Conservation (phyloP, 2,329 filamentous ascomycete species). For the Arthrobotrys sphaeroides region DNA sequence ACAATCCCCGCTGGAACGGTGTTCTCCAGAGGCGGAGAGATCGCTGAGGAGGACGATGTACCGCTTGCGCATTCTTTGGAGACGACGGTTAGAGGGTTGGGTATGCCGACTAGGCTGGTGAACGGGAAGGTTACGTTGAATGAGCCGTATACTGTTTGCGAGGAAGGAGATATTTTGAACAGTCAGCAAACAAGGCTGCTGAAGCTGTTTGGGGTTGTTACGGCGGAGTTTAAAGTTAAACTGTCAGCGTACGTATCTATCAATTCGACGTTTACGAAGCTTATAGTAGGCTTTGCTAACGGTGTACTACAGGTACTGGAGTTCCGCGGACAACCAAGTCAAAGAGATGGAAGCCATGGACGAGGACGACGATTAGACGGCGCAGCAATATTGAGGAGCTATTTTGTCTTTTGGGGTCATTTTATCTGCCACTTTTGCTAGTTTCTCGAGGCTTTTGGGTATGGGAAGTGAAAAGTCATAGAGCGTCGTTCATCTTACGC, state of each 20-base stretch:
- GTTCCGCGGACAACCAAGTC: slow-evolving; percentile 22
- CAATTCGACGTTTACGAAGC: not conserved
- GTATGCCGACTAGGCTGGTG: slow-evolving; percentile 86
- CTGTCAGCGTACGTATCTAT: slow-evolving; percentile 72
- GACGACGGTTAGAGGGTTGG: slow-evolving; percentile 86
- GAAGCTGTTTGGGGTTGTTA: slow-evolving; percentile 90
- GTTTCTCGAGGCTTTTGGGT: slow-evolving; percentile 17
- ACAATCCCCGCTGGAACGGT: slow-evolving; percentile 84
- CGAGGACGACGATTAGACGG: slow-evolving; percentile 40
- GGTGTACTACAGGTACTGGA: slow-evolving; percentile 36
- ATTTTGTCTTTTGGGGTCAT: slow-evolving; percentile 3
- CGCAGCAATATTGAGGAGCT: not conserved
- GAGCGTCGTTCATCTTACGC: slow-evolving; percentile 39
- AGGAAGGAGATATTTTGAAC: slow-evolving; percentile 83
- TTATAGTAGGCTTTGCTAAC: not conserved
- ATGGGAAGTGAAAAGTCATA: slow-evolving; percentile 47
- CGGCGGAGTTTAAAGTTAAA: slow-evolving; percentile 88
- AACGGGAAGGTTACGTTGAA: slow-evolving; percentile 87
- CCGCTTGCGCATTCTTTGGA: slow-evolving; percentile 88
- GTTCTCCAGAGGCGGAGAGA: slow-evolving; percentile 79
- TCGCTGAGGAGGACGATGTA: slow-evolving; percentile 82
- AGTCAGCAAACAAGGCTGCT: slow-evolving; percentile 90
- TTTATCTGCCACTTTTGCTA: slow-evolving; percentile 22
- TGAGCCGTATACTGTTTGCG: slow-evolving; percentile 78
- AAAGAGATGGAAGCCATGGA: slow-evolving; percentile 48